Conservation (phyloP, 306 rosid genomes). For the Phaseolus lunatus region DNA sequence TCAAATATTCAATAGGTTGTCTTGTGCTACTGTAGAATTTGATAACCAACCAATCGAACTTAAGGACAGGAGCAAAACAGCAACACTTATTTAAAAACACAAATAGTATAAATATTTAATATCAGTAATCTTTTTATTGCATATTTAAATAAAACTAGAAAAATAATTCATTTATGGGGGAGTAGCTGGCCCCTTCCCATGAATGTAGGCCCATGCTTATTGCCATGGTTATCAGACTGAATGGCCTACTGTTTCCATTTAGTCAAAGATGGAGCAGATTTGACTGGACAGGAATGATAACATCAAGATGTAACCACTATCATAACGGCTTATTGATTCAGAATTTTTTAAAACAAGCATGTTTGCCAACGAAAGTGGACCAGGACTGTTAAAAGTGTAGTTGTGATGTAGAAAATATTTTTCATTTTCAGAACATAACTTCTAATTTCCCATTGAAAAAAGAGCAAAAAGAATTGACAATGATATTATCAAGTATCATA, state of each 20-base stretch:
- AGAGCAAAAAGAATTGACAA: slow-evolving; percentile 2
- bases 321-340: slow-evolving; percentile 33
- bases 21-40: slow-evolving; percentile 37
- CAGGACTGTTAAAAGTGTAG: slow-evolving; percentile 17
- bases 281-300: slow-evolving; percentile 44
- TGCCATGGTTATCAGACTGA: slow-evolving; percentile 28
- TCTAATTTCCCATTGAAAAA: slow-evolving; percentile 8
- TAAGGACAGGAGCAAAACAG: slow-evolving; percentile 8
- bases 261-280: slow-evolving; percentile 43
- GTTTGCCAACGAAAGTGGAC: slow-evolving; percentile 35
- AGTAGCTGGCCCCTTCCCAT: slow-evolving; percentile 12
- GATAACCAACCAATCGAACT: slow-evolving; percentile 42
- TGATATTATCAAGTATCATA: slow-evolving; percentile 3
- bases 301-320: slow-evolving; percentile 35
- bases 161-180: not conserved
- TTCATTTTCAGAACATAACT: slow-evolving; percentile 13
- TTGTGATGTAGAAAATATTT: slow-evolving; percentile 30
- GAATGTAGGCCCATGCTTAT: slow-evolving; percentile 31
- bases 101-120: slow-evolving; percentile 12
- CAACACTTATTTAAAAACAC: not conserved
- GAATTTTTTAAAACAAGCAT: slow-evolving; percentile 34
- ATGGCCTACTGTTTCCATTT: slow-evolving; percentile 23
- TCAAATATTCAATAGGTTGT: slow-evolving; percentile 39
- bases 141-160: not conserved
- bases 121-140: slow-evolving; percentile 7